Evolutionary conservation across 2,329 filamentous ascomycete species (phyloP).

Genomic region (Sphaerulina populicola): DNA sequence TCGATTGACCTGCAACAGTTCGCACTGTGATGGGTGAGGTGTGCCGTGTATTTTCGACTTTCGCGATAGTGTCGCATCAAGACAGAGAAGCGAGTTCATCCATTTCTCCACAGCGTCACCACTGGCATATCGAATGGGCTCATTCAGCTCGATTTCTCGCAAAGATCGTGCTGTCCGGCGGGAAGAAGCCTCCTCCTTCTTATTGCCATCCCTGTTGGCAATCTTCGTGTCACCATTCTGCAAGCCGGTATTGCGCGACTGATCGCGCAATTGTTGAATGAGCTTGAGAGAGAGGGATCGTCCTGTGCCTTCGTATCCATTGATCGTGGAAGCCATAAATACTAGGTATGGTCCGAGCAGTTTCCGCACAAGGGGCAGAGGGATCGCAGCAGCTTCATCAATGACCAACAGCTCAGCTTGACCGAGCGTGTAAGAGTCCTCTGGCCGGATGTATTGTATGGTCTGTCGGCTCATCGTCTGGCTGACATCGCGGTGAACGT

Average conservation of each 20-base stretch:
- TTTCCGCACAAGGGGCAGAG: conserved; percentile 82
- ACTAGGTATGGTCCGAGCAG: conserved; percentile 94
- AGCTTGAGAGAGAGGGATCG: conserved; percentile 90
- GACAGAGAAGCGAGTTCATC: conserved; percentile 87
- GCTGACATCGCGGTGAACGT: conserved; percentile 86
- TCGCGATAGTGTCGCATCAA: conserved; percentile 82
- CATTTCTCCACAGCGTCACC: conserved; percentile 91
- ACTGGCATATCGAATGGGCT: conserved; percentile 88
- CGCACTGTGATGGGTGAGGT: conserved; percentile 83
- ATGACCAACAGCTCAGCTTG: conserved; percentile 94
- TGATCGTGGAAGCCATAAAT: conserved; percentile 99
- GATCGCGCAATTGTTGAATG: conserved; percentile 92
- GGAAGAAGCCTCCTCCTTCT: conserved; percentile 53
- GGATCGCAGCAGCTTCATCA: conserved; percentile 94
- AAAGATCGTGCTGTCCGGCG: conserved; percentile 65
- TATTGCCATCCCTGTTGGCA: conserved; percentile 71
- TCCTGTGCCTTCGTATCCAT: conserved; percentile 95
- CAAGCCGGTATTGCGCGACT: conserved; percentile 61
- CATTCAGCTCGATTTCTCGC: conserved; percentile 82
- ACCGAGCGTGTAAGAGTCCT: conserved; percentile 88
- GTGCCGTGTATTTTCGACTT: conserved; percentile 69
- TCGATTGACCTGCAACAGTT: conserved; percentile 87
- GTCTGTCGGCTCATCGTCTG: conserved; percentile 98
- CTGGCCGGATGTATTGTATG: conserved; percentile 95
- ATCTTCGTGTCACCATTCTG: conserved; percentile 54